Evolutionary conservation across 2,329 filamentous ascomycete species (phyloP).

Genomic region (Trichophyton rubrum): DNA sequence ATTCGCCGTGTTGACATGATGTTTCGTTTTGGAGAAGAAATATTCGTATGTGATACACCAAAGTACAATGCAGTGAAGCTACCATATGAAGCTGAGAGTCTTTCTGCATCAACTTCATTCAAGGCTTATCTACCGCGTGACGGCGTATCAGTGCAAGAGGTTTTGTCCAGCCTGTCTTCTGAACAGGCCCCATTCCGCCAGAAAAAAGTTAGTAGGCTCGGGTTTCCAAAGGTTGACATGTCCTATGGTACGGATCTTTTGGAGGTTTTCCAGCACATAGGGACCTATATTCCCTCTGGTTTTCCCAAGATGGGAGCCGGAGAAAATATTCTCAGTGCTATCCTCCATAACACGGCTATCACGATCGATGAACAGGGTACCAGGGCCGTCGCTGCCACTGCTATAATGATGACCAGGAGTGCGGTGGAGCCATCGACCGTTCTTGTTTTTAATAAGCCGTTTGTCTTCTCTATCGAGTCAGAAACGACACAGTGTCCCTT

Average conservation of each 20-base stretch:
- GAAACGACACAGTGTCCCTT: not conserved
- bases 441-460: not conserved
- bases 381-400: not conserved
- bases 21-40: not conserved
- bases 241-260: not conserved
- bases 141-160: not conserved
- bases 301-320: not conserved
- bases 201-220: not conserved
- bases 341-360: not conserved
- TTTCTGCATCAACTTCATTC: not conserved
- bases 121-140: not conserved
- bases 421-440: not conserved
- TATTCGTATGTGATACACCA: not conserved
- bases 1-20: slow-evolving; percentile 1
- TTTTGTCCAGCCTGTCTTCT: not conserved
- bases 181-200: not conserved
- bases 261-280: not conserved
- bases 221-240: slow-evolving; percentile 2
- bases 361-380: slow-evolving; percentile 3
- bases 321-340: not conserved
- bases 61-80: not conserved
- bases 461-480: not conserved
- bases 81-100: not conserved
- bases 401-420: not conserved
- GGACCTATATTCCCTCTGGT: not conserved